These are phyloP conservation scores for Paramarasmius palmivorus DNA, from an alignment of 1,284 basidiomycete genomes.

Conservation along the genomic window DNA sequence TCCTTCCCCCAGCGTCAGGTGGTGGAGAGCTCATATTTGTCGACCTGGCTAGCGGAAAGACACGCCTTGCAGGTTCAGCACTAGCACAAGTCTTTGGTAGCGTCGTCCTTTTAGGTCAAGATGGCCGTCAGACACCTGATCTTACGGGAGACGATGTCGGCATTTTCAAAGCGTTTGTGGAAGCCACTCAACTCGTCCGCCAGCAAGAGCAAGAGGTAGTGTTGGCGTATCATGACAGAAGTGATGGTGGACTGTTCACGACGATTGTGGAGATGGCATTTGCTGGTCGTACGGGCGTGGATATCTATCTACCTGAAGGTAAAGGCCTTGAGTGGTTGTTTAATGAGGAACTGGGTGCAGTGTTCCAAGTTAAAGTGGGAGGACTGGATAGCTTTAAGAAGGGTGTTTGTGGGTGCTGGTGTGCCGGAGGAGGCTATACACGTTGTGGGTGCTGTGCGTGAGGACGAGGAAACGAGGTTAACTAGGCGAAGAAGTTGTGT, in stretches of 20 bases:
- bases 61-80: conserved; percentile 92
- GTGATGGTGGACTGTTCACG: conserved; percentile 94
- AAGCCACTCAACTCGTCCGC: conserved; percentile 72
- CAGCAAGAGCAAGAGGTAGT: conserved; percentile 62
- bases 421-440: conserved; percentile 79
- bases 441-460: conserved; percentile 65
- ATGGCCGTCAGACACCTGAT: conserved; percentile 74
- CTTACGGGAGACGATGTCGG: conserved; percentile 69
- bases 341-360: conserved; percentile 95
- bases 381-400: conserved; percentile 61
- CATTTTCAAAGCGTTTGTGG: conserved; percentile 82
- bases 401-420: conserved; percentile 65
- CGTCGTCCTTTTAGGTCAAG: conserved; percentile 55
- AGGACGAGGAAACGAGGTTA: conserved; percentile 62
- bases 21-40: conserved; percentile 84
- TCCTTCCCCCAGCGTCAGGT: conserved; percentile 66
- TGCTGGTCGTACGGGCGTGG: conserved; percentile 82
- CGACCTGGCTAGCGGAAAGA: conserved; percentile 84
- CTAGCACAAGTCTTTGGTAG: conserved; percentile 95
- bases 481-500: conserved; percentile 56
- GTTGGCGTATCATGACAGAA: conserved; percentile 96
- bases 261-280: conserved; percentile 97
- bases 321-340: conserved; percentile 59
- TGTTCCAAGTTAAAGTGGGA: conserved; percentile 79
- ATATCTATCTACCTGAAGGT: conserved; percentile 49